Base-by-base conservation (phyloP, 2,329 filamentous ascomycete genomes). In the Eutypella sp. region DNA sequence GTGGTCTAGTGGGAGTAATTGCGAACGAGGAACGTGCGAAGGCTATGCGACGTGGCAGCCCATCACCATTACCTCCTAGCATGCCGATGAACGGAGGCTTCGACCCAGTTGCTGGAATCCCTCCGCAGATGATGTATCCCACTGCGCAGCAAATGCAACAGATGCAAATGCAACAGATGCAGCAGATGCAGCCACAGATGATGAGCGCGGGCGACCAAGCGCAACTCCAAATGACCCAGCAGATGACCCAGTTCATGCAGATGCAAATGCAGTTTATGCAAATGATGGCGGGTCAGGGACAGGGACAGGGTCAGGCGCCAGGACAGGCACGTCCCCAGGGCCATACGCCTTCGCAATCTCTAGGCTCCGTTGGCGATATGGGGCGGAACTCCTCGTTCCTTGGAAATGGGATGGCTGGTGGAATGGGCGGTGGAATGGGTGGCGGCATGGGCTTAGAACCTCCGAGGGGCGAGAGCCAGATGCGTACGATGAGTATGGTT, bases 261-360 rank as follows among this genome's bases (percentile, higher is more conserved):
- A 89, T 93, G 84, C 89, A 95, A 64, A 91, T 95, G 85, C 87
- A 95, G 62, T 90, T 90, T 68, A 92, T 95, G 85, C 86, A 91
- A 58, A 85, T 89, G 81, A 87, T 89, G 77, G 74, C 75, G 34
- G 47, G 51, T 31, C 57, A 54, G 36, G 57, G 42, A 43, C 60
- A 52, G 27, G 51, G 52, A 46, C 60, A 55, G 18, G 44, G 49
- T 49, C 57, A 60, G 7, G 8, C 23, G 19, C 36, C 19, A 19
- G 44, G 49, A 50, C 57, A 60, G 7, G 8, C 23, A n/a, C 36
- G 36, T 22, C 56, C 61, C 29, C 61, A 67, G 51, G 63, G 65
- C 50, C 65, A 65, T 43, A 68, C 70, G 62, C 66, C 66, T 8
- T 67, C 65, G 19, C 67, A 67, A 25, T 72, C 74, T 5, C 66